These are phyloP conservation scores for Brachypodium distachyon DNA, from an alignment of 202 grass and related monocot genomes.

Conservation along the genomic window DNA sequence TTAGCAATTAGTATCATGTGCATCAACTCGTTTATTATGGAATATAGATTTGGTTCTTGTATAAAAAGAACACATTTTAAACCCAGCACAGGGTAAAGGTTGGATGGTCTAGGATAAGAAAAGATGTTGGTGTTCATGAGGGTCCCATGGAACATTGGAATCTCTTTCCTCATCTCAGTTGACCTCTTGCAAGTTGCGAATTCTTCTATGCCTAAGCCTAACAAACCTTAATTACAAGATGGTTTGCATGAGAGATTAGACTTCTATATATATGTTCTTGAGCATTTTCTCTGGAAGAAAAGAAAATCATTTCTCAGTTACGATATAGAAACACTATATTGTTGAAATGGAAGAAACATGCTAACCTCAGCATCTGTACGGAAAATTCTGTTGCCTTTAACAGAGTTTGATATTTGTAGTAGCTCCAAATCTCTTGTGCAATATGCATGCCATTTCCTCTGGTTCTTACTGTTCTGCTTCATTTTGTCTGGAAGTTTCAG, in stretches of 20 bases:
- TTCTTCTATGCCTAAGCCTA: neutral
- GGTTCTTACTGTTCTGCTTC: neutral
- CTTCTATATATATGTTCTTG: neutral
- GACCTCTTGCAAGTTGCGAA: neutral
- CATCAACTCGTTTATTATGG: neutral
- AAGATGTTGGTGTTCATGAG: neutral
- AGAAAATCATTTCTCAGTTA: neutral
- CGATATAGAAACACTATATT: too few relatives aligned
- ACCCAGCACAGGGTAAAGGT: neutral
- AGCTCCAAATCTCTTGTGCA: neutral
- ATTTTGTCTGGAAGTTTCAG: neutral
- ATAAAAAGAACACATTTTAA: neutral
- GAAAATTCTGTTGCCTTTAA: neutral
- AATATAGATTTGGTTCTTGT: constrained; percentile 5
- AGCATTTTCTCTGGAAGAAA: neutral
- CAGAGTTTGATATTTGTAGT: neutral
- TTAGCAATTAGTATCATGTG: neutral
- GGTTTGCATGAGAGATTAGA: neutral
- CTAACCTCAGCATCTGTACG: too few relatives aligned
- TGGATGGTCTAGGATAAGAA: constrained; percentile 11
- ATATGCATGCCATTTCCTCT: neutral
- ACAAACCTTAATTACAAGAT: too few relatives aligned
- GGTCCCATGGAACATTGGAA: constrained; percentile 12
- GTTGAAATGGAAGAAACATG: too few relatives aligned
- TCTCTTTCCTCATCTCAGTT: neutral